phyloP scores from a whole-genome alignment of 495 filamentous ascomycete species.

The Geoglossum glabrum region DNA sequence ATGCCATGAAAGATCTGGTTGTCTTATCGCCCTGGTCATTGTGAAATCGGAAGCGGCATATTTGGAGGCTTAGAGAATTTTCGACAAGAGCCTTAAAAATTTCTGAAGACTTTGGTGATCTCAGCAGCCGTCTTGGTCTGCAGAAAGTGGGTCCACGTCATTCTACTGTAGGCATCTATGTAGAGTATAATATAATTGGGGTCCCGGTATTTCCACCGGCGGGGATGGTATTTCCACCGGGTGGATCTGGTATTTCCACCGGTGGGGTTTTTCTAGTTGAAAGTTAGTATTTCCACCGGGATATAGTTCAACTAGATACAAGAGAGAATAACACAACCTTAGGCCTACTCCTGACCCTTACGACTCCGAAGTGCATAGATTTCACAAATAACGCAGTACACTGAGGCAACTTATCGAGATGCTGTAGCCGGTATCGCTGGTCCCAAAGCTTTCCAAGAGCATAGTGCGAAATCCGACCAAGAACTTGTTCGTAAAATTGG shows the following conservation, averaged over 20 bases:
- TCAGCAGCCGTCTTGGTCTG: background rate
- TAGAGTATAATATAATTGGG: background rate
- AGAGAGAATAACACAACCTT: no score
- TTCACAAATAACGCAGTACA: background rate
- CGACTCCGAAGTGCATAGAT: no score
- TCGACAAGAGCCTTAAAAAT: background rate
- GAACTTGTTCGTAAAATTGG: background rate
- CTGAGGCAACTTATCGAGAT: background rate
- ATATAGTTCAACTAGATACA: no score
- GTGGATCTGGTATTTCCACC: no score
- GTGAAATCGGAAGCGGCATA: background rate
- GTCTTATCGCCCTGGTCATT: background rate
- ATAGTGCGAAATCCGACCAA: background rate
- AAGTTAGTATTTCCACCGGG: no score
- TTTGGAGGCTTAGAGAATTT: background rate
- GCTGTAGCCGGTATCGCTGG: background rate
- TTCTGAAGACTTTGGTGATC: background rate
- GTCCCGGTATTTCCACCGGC: no score
- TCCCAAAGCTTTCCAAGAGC: background rate
- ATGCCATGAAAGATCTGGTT: background rate
- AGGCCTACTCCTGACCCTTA: no score
- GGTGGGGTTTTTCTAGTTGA: no score
- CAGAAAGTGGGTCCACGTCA: background rate
- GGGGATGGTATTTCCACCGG: no score
- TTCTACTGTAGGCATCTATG: background rate